Evolutionary conservation across 768 basidiomycete species (phyloP), one percentile per base, ranked within the genome.

Genomic region (Tylopilus vinaceipallidus): DNA sequence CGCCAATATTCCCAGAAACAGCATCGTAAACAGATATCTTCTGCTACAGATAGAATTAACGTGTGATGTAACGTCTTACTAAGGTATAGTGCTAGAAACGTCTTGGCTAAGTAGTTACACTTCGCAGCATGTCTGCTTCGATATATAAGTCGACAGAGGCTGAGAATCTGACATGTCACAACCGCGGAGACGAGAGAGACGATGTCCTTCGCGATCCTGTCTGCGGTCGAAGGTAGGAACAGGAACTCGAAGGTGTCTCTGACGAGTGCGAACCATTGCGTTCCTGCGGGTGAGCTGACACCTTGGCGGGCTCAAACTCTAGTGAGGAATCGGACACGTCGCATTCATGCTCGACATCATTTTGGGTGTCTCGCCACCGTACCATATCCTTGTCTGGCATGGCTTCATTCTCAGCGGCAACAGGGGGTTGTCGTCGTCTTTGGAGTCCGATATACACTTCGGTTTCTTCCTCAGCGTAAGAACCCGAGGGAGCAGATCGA

Each of bases 21-120:
- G n/a, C n/a, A n/a, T n/a, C n/a, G n/a, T n/a, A n/a, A n/a, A n/a
- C n/a, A n/a, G n/a, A n/a, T n/a, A n/a, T n/a, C n/a, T n/a, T n/a
- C n/a, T n/a, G n/a, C n/a, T n/a, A n/a, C n/a, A n/a, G n/a, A n/a
- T n/a, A n/a, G n/a, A n/a, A n/a, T n/a, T n/a, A n/a, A n/a, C n/a
- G n/a, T 13, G 14, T 23, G 10, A 45, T 40, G 13, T 8, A 42
- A 35, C 20, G 10, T 30, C 26, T n/a, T n/a, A n/a, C 12, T 29
- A 57, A 10, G 55, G 46, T 57, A 57, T 57, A 19, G 38, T 41
- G 20, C 16, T 46, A 36, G 27, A 32, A 34, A 40, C 44, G 3
- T 30, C 32, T n/a, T 41, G 29, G 29, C 42, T 34, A 45, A 48
- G 45, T 52, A 52, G 27, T 47, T 6, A 34, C 29, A 42, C 22